phyloP scores from a whole-genome alignment of 352 stramenopile genomes.

The Pythium diclinum region DNA sequence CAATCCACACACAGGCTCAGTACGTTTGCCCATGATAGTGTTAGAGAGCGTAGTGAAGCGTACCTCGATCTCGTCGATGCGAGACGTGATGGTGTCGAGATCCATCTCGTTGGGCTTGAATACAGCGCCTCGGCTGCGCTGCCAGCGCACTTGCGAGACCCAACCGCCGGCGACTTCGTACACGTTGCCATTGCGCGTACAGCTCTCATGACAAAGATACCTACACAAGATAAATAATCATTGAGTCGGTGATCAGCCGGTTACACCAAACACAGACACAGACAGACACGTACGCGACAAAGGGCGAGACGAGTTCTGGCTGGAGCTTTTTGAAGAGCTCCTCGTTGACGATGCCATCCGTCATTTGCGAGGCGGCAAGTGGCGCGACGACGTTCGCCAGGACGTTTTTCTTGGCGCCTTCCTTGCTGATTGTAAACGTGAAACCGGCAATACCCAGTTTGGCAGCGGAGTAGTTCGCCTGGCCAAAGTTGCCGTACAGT shows the following conservation, averaged over 20 bases:
- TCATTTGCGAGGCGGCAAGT: constrained; percentile 84
- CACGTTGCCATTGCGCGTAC: constrained; percentile 62
- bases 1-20: neutral
- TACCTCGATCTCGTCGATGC: constrained; percentile 64
- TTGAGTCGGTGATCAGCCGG: too few species aligned
- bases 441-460: constrained; percentile 93
- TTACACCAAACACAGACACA: neutral
- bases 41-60: neutral
- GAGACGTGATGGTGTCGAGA: constrained; percentile 43
- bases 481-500: constrained; percentile 88
- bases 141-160: constrained; percentile 75
- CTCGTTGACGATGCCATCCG: constrained; percentile 65
- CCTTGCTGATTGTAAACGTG: constrained; percentile 87
- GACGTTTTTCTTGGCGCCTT: constrained; percentile 75
- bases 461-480: constrained; percentile 85
- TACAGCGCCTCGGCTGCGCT: constrained; percentile 58
- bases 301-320: constrained; percentile 73
- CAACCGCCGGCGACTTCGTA: constrained; percentile 84
- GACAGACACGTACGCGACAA: constrained; percentile 50
- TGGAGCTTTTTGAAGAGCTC: constrained; percentile 63
- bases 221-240: constrained; percentile 12
- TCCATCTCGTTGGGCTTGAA: constrained; percentile 48
- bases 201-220: constrained; percentile 83
- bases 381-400: constrained; percentile 80
- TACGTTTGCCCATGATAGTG: too few species aligned